Base-by-base conservation (phyloP, 352 stramenopile genomes). In the Plasmopara viticola region DNA sequence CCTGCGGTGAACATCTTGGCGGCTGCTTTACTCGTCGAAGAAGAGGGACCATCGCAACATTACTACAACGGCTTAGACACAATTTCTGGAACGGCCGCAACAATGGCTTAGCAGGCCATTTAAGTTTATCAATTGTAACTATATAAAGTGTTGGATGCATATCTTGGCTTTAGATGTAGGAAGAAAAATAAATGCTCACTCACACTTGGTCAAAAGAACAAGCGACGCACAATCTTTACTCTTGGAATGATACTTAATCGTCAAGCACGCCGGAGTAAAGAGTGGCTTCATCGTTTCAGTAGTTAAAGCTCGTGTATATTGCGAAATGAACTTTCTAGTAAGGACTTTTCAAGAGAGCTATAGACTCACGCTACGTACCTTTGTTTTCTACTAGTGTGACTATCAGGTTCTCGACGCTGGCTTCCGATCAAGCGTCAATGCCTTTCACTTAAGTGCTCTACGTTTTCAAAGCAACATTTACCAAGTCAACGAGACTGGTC, bases 401-500 rank as follows among this genome's bases (percentile, higher is more conserved):
- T 42, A 47, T 56, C 60, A 56, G 37, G 29, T 54, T 2, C 38
- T 49, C 53, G n/a, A 45, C 15, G 35, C 44, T 50, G 29, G 28
- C 28, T 33, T 48, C 10, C 38, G 25, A 7, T 25, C 20, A 25
- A 25, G 3, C 20, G 20, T 25, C 20, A 25, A 25, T 25, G 20
- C 20, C 20, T 25, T 25, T 25, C 20, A 25, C 20, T 1, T 25
- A 60, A 65, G 46, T 53, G 46, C 46, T 57, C 35, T 55, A 14
- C 28, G 9, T 5, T 9, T 17, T 33, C 20, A 14, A 30, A 66
- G 60, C 30, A 38, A n/a, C 17, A 63, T 69, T 69, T 50, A 6
- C 51, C 48, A 43, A 40, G 48, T 40, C 7, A 41, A 34, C 33
- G 51, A 2, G 37, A 62, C 43, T 29, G 20, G 34, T 5, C 6